Conservation (phyloP, 371 early-diverging fungal species). For the Lichtheimia ramosa region DNA sequence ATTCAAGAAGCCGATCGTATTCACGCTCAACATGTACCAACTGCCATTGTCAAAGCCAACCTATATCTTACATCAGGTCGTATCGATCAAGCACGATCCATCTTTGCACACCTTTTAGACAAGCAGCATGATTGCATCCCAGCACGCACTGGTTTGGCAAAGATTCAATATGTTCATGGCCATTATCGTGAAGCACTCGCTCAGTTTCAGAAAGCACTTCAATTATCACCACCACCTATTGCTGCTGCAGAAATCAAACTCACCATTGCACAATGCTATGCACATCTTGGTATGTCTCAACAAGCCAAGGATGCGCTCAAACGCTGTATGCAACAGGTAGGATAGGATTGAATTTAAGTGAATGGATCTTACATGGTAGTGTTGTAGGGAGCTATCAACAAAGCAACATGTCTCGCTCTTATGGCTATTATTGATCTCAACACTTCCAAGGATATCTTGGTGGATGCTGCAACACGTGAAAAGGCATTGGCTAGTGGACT, state of each 20-base stretch:
- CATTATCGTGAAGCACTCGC: constrained; percentile 66
- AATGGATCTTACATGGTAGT: not conserved
- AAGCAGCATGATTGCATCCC: constrained; percentile 67
- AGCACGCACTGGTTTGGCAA: constrained; percentile 76
- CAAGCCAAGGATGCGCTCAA: constrained; percentile 75
- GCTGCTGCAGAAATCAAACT: constrained; percentile 70
- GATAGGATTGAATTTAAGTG: not conserved
- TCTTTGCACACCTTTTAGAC: constrained; percentile 67
- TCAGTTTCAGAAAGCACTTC: constrained; percentile 76
- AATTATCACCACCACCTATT: constrained; percentile 44
- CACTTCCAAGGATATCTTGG: constrained; percentile 47
- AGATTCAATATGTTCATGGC: constrained; percentile 57
- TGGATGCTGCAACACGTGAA: constrained; percentile 36
- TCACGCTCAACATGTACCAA: constrained; percentile 65
- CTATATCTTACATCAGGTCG: constrained; percentile 60
- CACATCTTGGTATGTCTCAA: constrained; percentile 66
- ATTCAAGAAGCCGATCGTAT: constrained; percentile 75
- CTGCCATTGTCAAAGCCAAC: constrained; percentile 70
- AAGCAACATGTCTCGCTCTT: constrained; percentile 67
- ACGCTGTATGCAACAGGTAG: constrained; percentile 67
- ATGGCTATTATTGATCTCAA: constrained; percentile 83
- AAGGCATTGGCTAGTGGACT: constrained; percentile 40
- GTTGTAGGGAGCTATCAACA: constrained; percentile 27
- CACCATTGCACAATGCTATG: constrained; percentile 88
- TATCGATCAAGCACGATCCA: constrained; percentile 67